These are phyloP conservation scores for Pseudopithomyces maydicus DNA, from an alignment of 2,329 filamentous ascomycete genomes.

Conservation along the genomic window DNA sequence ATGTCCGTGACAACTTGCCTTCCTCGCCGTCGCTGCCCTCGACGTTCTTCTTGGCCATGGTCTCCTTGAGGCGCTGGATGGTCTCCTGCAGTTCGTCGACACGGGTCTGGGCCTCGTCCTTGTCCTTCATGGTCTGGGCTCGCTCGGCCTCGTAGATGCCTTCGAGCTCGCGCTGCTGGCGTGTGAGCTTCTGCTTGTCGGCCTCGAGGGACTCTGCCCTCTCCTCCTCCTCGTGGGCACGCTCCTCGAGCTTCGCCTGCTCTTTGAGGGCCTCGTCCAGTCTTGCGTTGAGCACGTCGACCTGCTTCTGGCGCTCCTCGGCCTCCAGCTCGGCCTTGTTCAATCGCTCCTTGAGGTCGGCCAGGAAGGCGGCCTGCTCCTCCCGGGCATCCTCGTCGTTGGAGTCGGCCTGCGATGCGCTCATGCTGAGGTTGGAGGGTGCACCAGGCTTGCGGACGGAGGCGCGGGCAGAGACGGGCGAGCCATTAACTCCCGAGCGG, in stretches of 20 bases:
- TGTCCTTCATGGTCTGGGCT: slow-evolving; percentile 85
- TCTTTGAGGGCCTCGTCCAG: slow-evolving; percentile 85
- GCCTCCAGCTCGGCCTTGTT: slow-evolving; percentile 78
- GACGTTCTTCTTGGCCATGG: slow-evolving; percentile 74
- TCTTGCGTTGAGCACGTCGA: slow-evolving; percentile 80
- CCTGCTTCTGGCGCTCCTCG: slow-evolving; percentile 82
- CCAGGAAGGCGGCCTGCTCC: slow-evolving; percentile 77
- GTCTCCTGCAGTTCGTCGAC: slow-evolving; percentile 91
- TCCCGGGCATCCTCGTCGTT: slow-evolving; percentile 71
- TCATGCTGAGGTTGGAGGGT: slow-evolving; percentile 39
- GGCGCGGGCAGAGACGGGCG: slow-evolving; percentile 47
- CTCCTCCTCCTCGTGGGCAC: slow-evolving; percentile 83
- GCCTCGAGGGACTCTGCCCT: slow-evolving; percentile 79
- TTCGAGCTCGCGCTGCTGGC: slow-evolving; percentile 89
- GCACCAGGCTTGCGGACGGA: slow-evolving; percentile 43
- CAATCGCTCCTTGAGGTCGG: slow-evolving; percentile 83
- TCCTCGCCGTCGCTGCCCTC: slow-evolving; percentile 57
- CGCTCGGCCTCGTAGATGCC: slow-evolving; percentile 90
- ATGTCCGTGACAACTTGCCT: slow-evolving; percentile 56
- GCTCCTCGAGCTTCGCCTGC: slow-evolving; percentile 85
- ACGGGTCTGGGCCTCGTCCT: slow-evolving; percentile 80
- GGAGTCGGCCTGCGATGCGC: slow-evolving; percentile 42
- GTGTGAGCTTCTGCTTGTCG: slow-evolving; percentile 81
- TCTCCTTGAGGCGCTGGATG: slow-evolving; percentile 91
- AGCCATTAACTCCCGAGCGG: slow-evolving; percentile 35